These are phyloP conservation scores for Lentinula sp. DNA, from an alignment of 768 basidiomycete species.

Conservation along the genomic window DNA sequence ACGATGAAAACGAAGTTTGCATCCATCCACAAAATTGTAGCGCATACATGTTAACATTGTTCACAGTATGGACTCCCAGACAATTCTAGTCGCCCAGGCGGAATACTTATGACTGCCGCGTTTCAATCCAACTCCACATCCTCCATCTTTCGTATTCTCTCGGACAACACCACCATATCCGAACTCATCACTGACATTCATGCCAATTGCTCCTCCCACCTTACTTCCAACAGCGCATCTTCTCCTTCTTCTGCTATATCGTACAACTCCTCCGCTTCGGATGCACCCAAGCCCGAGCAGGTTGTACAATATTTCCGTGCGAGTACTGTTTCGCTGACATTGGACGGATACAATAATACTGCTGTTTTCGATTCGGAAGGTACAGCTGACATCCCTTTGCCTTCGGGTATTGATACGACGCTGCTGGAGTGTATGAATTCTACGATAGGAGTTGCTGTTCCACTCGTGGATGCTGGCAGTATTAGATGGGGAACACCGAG, in stretches of 20 bases:
- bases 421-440: constrained; percentile 44
- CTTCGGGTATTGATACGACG: constrained; percentile 29
- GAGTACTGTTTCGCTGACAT: constrained; percentile 44
- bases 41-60: background rate
- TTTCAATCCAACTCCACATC: constrained; percentile 34
- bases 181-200: constrained; percentile 36
- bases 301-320: constrained; percentile 57
- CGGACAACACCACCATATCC: constrained; percentile 41
- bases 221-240: constrained; percentile 25
- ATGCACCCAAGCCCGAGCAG: constrained; percentile 18
- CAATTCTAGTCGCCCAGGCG: constrained; percentile 46
- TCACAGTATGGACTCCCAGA: constrained; percentile 36
- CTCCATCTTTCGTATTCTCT: constrained; percentile 38
- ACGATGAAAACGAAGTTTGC: constrained; percentile 31
- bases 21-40: background rate
- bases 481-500: background rate
- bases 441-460: constrained; percentile 33
- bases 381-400: constrained; percentile 31
- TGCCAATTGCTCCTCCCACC: constrained; percentile 34
- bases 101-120: constrained; percentile 28
- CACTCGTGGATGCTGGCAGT: constrained; percentile 3
- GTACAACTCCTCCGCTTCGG: constrained; percentile 21
- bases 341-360: constrained; percentile 58
- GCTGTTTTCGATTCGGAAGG: constrained; percentile 31
- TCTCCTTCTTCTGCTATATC: constrained; percentile 19